Conservation (phyloP, 148 eudicot genomes). For the Fagopyrum homotropicum region DNA sequence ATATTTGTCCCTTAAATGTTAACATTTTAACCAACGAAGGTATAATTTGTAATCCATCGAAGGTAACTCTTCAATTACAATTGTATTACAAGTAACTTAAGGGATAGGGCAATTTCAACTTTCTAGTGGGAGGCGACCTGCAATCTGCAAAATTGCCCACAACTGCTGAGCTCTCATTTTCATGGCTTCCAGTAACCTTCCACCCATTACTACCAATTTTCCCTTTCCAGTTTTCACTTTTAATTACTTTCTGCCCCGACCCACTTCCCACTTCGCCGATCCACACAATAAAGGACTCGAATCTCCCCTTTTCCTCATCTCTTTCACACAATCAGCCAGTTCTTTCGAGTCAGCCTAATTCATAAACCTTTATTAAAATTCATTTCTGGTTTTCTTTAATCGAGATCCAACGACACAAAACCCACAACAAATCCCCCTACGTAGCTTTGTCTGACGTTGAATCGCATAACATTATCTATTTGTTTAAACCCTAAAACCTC, state of each 20-base stretch:
- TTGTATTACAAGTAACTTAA: background rate
- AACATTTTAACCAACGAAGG: no score
- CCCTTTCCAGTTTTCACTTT: background rate
- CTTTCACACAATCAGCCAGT: slow-evolving; percentile 7
- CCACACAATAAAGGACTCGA: background rate
- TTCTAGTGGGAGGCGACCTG: slow-evolving; percentile 11
- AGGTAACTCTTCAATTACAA: background rate
- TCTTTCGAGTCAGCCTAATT: slow-evolving; percentile 7
- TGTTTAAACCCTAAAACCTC: background rate
- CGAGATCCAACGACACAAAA: background rate
- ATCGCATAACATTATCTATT: slow-evolving; percentile 12
- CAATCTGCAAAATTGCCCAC: slow-evolving; percentile 9
- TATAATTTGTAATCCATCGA: background rate
- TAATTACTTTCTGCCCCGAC: background rate
- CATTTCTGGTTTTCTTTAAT: background rate
- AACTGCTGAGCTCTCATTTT: slow-evolving; percentile 11
- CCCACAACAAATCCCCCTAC: background rate
- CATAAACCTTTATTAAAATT: background rate
- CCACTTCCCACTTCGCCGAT: slow-evolving; percentile 1
- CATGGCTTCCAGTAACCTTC: slow-evolving; percentile 12
- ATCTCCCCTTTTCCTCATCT: background rate
- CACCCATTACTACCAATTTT: background rate
- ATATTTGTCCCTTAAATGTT: no score
- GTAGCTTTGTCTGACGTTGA: slow-evolving; percentile 12
- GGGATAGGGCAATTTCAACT: background rate